phyloP scores from a whole-genome alignment of 257 asterid species.

The Solanum gandarillasii region DNA sequence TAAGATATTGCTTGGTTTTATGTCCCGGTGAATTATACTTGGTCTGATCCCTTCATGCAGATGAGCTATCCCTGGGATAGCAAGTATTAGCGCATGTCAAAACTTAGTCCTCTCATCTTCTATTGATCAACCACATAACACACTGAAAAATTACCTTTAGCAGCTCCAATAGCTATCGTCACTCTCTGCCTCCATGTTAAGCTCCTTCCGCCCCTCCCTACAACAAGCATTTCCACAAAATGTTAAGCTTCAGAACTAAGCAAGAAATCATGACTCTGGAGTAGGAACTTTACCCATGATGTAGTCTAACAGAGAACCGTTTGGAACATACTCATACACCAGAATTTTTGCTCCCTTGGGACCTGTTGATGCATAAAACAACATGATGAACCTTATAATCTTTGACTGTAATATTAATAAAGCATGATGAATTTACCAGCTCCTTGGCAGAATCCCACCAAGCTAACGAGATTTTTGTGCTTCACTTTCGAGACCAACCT shows the following conservation, averaged over 20 bases:
- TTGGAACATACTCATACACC: constrained; percentile 63
- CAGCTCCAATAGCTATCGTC: constrained; percentile 68
- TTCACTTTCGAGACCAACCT: constrained; percentile 58
- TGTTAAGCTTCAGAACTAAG: neutral
- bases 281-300: constrained; percentile 35
- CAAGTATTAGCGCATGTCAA: neutral
- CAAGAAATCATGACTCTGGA: neutral
- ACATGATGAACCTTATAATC: neutral
- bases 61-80: constrained; percentile 50
- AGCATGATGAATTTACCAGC: constrained; percentile 19
- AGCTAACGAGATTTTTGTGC: constrained; percentile 53
- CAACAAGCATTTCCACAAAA: neutral
- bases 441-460: constrained; percentile 67
- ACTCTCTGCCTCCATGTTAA: constrained; percentile 79
- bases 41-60: constrained; percentile 55
- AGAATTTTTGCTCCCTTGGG: constrained; percentile 38
- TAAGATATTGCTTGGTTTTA: constrained; percentile 68
- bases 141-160: constrained; percentile 38
- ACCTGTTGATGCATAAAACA: constrained; percentile 23
- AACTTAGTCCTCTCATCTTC: neutral
- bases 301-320: constrained; percentile 70
- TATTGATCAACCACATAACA: neutral
- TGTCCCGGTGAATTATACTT: constrained; percentile 63
- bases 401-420: neutral
- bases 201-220: constrained; percentile 55